Percentiles rank a stretch among this genome's conserved stretches.
phyloP scores from a whole-genome alignment of 805 yeast genomes.

The Wickerhamiella vanderwaltii region DNA sequence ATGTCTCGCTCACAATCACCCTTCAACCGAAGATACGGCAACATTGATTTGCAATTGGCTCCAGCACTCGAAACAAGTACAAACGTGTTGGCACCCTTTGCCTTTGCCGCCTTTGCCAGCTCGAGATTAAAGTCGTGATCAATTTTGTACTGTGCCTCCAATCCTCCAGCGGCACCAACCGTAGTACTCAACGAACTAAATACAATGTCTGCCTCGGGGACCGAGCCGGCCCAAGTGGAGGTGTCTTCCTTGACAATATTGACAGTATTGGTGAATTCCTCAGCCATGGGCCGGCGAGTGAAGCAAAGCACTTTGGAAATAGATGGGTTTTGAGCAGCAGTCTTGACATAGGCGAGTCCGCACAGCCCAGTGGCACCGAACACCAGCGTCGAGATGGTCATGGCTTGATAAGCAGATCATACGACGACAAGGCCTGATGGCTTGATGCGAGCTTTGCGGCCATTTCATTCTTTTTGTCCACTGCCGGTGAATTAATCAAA shows the following conservation, averaged over 20 bases:
- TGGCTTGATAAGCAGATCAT: not conserved
- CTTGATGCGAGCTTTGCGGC: slow-evolving; percentile 7
- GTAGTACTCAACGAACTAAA: slow-evolving; percentile 72
- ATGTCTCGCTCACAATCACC: slow-evolving; percentile 67
- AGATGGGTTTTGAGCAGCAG: slow-evolving; percentile 30
- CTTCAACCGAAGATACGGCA: slow-evolving; percentile 55
- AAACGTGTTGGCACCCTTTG: slow-evolving; percentile 52
- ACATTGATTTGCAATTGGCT: slow-evolving; percentile 45
- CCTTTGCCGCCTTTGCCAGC: slow-evolving; percentile 63
- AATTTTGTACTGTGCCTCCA: slow-evolving; percentile 55
- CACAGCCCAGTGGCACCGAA: slow-evolving; percentile 74
- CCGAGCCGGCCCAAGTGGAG: slow-evolving; percentile 38
- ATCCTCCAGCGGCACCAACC: slow-evolving; percentile 54
- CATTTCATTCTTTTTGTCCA: slow-evolving; percentile 6
- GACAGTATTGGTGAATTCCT: slow-evolving; percentile 24
- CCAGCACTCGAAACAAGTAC: slow-evolving; percentile 56
- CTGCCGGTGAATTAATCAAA: slow-evolving; percentile 15
- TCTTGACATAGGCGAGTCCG: slow-evolving; percentile 46
- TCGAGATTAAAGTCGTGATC: slow-evolving; percentile 63
- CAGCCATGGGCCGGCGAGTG: slow-evolving; percentile 21
- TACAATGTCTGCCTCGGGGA: slow-evolving; percentile 31
- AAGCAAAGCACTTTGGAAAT: slow-evolving; percentile 35
- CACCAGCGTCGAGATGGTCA: slow-evolving; percentile 11
- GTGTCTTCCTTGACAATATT: slow-evolving; percentile 37
- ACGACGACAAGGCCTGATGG: slow-evolving; percentile 15